Percentiles rank a stretch among this genome's conserved stretches.
phyloP scores from a whole-genome alignment of 1,139 yeast species.

The Taphrina communis region DNA sequence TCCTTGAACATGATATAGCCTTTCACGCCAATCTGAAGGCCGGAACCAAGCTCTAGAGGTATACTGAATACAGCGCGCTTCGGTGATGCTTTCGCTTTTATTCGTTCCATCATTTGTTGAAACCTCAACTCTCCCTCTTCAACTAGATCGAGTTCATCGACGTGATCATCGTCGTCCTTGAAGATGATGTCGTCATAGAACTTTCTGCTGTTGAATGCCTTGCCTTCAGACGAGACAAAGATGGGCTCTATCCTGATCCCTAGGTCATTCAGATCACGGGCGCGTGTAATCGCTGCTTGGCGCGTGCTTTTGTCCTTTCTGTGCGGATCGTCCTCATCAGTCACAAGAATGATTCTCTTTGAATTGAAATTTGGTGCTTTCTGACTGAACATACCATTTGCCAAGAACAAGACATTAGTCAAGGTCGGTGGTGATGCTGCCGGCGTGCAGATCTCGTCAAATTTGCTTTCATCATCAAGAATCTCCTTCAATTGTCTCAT shows the following conservation, averaged over 20 bases:
- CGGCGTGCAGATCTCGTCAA: conserved; percentile 43
- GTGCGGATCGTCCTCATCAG: conserved; percentile 65
- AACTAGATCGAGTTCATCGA: conserved; percentile 50
- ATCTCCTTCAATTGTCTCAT: conserved; percentile 48
- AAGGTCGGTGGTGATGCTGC: conserved; percentile 44
- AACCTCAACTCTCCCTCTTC: conserved; percentile 38
- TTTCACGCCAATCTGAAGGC: conserved; percentile 66
- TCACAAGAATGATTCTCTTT: conserved; percentile 60
- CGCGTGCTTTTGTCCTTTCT: conserved; percentile 51
- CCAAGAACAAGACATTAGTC: conserved; percentile 49
- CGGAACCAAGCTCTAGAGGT: conserved; percentile 60
- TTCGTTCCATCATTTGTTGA: conserved; percentile 58
- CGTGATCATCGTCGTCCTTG: conserved; percentile 43
- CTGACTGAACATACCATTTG: conserved; percentile 48
- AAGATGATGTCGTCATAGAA: conserved; percentile 43
- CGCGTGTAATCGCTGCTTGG: conserved; percentile 61
- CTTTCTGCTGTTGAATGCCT: conserved; percentile 59
- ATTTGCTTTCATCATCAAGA: conserved; percentile 45
- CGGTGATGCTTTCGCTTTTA: conserved; percentile 65
- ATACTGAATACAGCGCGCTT: conserved; percentile 69
- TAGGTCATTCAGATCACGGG: conserved; percentile 64
- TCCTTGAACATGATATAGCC: conserved; percentile 72
- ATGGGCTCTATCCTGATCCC: conserved; percentile 67
- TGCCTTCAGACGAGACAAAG: conserved; percentile 57
- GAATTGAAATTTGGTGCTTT: conserved; percentile 45